Base-by-base conservation (phyloP, 2,329 filamentous ascomycete genomes). In the Dothistroma pini region DNA sequence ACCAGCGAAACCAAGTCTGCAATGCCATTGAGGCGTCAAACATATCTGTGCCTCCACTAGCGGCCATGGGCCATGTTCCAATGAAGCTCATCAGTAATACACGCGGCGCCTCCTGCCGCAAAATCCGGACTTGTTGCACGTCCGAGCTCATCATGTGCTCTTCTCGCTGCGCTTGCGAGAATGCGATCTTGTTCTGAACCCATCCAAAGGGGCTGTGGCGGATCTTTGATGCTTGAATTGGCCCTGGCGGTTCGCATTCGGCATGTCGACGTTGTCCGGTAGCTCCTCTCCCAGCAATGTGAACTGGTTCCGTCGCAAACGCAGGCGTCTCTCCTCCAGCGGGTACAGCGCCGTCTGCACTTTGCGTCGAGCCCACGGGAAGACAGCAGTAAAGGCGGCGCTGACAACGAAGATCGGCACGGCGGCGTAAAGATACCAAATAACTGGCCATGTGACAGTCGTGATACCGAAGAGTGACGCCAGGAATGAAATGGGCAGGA, bases 381-480 rank as follows among this genome's bases (percentile, higher is more conserved):
- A 72, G 21, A 70, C 52, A 22, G 69, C 53, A 1, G 70, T 71
- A 60, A 75, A 71, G 14, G 65, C 55, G 1, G 69, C 60, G 25
- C 67, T 71, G 50, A 69, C 47, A 19, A 73, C 52, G 47, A 75
- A 67, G 5, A 75, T 58, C 3, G 74, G 73, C 4, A 75, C 63
- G 4, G 72, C 73, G 32, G 68, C 67, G 32, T 68, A 76, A 16
- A 74, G 61, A 57, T 74, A 76, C 63, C 66, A 71, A n/a, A 71
- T 70, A 2, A 68, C 61, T 7, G 68, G 65, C 67, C 71, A 72
- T 4, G 64, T 69, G 32, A 72, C 62, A 29, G 71, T 75, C 7
- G 72, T 72, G 29, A 75, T 75, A 34, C 74, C 74, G 50, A 72
- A 75, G 8, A 75, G 59, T n/a, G 67, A 70, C 8, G 74, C 70